These are phyloP conservation scores for Apodospora peruviana DNA, from an alignment of 495 filamentous ascomycete species.

Conservation along the genomic window DNA sequence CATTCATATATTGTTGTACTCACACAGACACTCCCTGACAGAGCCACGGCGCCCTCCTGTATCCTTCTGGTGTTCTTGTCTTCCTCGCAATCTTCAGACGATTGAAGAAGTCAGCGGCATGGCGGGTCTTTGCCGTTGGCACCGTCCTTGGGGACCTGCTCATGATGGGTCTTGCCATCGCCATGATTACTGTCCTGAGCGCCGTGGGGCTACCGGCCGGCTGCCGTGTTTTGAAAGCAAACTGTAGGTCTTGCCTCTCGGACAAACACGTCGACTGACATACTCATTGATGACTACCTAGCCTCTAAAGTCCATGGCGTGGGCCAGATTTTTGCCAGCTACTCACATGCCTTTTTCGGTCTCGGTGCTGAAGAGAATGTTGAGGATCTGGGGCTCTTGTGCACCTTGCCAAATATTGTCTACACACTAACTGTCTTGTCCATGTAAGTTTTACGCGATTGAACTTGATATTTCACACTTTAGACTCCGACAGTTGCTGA, in stretches of 20 bases:
- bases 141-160: constrained; percentile 13
- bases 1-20: no score
- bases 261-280: not conserved
- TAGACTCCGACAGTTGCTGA: not conserved
- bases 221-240: constrained; percentile 4
- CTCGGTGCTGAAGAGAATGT: not conserved
- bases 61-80: constrained; percentile 4
- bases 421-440: constrained; percentile 1
- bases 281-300: not conserved
- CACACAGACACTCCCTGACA: not conserved
- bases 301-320: not conserved
- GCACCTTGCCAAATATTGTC: constrained; percentile 6
- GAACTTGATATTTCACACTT: not conserved
- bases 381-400: not conserved
- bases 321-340: not conserved
- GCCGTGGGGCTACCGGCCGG: constrained; percentile 2
- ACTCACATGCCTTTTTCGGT: not conserved
- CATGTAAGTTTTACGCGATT: constrained; percentile 7
- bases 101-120: constrained; percentile 4
- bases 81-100: constrained; percentile 4
- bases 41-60: constrained; percentile 1
- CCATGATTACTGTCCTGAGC: constrained; percentile 10
- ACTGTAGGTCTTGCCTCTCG: constrained; percentile 1
- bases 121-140: constrained; percentile 6
- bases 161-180: constrained; percentile 11